Evolutionary conservation across 176 grass and related monocot genomes (phyloP).

Genomic region (maize (Zea mays)): Zm-B73-REFERENCE-NAM-5.0 NC_050105.1:7532501-7533000

Average conservation of each 20-base stretch:
- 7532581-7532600: conserved; percentile 32
- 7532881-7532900: not conserved
- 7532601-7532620: conserved; percentile 10
- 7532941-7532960: not conserved
- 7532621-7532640: not conserved
- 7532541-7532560: not conserved
- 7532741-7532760: not conserved
- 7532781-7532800: not conserved
- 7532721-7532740: conserved; percentile 16
- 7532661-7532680: conserved; percentile 55
- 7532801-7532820: not conserved
- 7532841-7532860: not conserved
- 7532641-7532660: conserved; percentile 25
- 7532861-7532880: not conserved
- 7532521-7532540: conserved; percentile 30
- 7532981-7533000: not conserved
- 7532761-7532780: not conserved
- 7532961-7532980: conserved; percentile 11
- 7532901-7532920: not conserved
- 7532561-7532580: conserved; percentile 33
- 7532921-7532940: not conserved
- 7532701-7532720: conserved; percentile 65
- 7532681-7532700: conserved; percentile 64
- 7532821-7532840: not conserved
- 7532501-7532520: conserved; percentile 17